These are phyloP conservation scores for Nevesoporus exiguus DNA, from an alignment of 768 basidiomycete genomes.

Conservation along the genomic window DNA sequence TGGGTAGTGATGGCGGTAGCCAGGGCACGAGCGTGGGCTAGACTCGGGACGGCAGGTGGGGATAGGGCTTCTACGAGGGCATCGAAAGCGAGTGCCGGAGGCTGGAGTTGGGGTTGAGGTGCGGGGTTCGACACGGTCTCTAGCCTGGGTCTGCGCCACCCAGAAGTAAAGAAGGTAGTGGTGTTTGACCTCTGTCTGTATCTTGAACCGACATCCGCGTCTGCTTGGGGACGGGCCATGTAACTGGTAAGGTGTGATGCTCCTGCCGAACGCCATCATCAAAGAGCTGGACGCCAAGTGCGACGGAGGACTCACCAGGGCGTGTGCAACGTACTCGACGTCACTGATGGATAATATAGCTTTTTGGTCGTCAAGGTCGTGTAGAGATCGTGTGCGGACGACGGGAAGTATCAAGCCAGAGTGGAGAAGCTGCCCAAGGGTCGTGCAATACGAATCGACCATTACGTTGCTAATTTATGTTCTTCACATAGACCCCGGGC, in stretches of 20 bases:
- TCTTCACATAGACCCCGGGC: slow-evolving; percentile 16
- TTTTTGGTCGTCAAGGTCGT: slow-evolving; percentile 19
- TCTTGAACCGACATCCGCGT: slow-evolving; percentile 31
- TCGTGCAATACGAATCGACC: slow-evolving; percentile 1
- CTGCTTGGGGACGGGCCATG: slow-evolving; percentile 32
- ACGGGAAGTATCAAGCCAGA: neutral
- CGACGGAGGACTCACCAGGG: slow-evolving; percentile 13
- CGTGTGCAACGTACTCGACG: slow-evolving; percentile 8
- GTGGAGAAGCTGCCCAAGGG: slow-evolving; percentile 2
- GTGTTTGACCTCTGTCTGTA: slow-evolving; percentile 42
- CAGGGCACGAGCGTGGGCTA: slow-evolving; percentile 60
- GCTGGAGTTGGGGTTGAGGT: slow-evolving; percentile 31
- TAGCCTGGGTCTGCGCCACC: slow-evolving; percentile 37
- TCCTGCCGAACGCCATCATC: slow-evolving; percentile 9
- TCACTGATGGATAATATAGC: neutral
- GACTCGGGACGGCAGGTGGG: slow-evolving; percentile 61
- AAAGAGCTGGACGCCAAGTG: neutral
- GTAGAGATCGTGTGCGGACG: slow-evolving; percentile 7
- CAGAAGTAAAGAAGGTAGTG: slow-evolving; percentile 37
- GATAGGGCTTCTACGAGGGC: slow-evolving; percentile 43
- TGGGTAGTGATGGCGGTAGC: slow-evolving; percentile 45
- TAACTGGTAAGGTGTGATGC: slow-evolving; percentile 12
- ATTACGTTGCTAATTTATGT: slow-evolving; percentile 23
- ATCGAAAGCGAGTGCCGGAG: slow-evolving; percentile 37
- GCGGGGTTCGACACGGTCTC: slow-evolving; percentile 28